A percentile compares a stretch with the other conserved stretches of the same genome.
phyloP scores from a whole-genome alignment of 192 early-diverging fungal genomes.

The Coemansia erecta region DNA sequence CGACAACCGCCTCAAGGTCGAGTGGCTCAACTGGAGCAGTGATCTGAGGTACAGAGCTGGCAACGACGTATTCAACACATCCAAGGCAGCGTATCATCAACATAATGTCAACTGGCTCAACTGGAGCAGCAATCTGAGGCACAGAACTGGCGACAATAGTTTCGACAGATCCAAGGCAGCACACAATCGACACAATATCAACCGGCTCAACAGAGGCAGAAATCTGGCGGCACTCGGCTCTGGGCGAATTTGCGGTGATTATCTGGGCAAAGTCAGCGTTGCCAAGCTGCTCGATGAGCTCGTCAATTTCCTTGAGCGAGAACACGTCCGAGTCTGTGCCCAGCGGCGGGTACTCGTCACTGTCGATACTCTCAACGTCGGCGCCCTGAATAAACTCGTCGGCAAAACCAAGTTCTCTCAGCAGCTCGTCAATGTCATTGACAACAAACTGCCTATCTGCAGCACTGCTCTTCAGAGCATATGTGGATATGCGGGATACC shows the following conservation, averaged over 20 bases:
- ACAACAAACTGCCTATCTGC: slow-evolving; percentile 8
- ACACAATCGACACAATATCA: no score
- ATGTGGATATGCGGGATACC: neutral
- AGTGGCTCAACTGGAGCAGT: no score
- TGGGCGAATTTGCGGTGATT: slow-evolving; percentile 1
- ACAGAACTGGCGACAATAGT: no score
- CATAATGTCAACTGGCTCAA: neutral
- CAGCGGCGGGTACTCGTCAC: neutral
- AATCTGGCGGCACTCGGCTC: neutral
- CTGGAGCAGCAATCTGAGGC: no score
- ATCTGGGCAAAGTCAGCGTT: neutral
- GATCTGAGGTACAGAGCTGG: no score
- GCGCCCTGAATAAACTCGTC: slow-evolving; percentile 12
- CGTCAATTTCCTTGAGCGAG: slow-evolving; percentile 32
- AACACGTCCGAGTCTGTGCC: slow-evolving; percentile 19
- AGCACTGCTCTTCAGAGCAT: neutral
- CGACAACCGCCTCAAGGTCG: no score
- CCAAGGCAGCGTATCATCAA: neutral
- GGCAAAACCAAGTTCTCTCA: slow-evolving; percentile 25
- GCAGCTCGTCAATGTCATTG: slow-evolving; percentile 36
- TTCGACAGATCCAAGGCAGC: no score
- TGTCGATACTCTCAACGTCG: slow-evolving; percentile 2
- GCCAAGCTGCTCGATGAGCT: slow-evolving; percentile 36
- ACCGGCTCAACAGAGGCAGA: neutral
- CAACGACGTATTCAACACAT: neutral